A percentile compares a stretch with the other conserved stretches of the same genome.
phyloP scores from a whole-genome alignment of 805 yeast genomes.

The Wickerhamomyces queroliae region DNA sequence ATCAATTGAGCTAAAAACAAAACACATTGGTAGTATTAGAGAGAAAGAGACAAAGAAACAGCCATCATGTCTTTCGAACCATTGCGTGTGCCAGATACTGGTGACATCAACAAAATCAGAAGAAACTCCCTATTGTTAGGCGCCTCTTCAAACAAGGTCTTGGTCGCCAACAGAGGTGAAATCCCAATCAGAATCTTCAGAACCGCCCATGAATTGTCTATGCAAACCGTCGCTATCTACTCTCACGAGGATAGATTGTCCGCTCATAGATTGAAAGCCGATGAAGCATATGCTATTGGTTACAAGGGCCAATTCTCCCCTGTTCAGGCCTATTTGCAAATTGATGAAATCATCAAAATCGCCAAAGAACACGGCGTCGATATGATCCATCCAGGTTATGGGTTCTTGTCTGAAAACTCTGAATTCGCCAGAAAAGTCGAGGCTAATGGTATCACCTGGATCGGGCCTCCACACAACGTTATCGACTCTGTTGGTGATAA shows the following conservation, averaged over 20 bases:
- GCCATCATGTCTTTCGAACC: constrained; percentile 8
- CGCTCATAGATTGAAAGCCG: constrained; percentile 93
- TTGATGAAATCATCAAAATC: constrained; percentile 87
- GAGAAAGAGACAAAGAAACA: background rate
- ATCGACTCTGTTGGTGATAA: constrained; percentile 96
- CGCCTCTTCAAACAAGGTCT: constrained; percentile 43
- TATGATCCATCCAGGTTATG: constrained; percentile 93
- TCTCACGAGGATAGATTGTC: constrained; percentile 94
- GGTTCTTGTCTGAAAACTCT: constrained; percentile 85
- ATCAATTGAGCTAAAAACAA: background rate
- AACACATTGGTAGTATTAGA: background rate
- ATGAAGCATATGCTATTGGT: constrained; percentile 91
- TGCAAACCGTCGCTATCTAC: constrained; percentile 96
- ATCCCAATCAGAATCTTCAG: constrained; percentile 87
- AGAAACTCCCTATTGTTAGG: constrained; percentile 35
- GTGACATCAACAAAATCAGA: constrained; percentile 28
- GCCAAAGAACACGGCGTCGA: constrained; percentile 74
- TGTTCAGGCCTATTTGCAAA: constrained; percentile 92
- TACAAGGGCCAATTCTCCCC: constrained; percentile 86
- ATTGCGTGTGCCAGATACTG: constrained; percentile 14
- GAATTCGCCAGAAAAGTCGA: constrained; percentile 91
- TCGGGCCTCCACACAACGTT: constrained; percentile 85
- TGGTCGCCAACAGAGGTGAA: constrained; percentile 84
- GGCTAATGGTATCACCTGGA: constrained; percentile 89
- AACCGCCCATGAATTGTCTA: constrained; percentile 94